Evolutionary conservation across 441 rosid species (phyloP), one percentile per base, ranked within the genome.

Genomic region (Adansonia grandidieri): DNA sequence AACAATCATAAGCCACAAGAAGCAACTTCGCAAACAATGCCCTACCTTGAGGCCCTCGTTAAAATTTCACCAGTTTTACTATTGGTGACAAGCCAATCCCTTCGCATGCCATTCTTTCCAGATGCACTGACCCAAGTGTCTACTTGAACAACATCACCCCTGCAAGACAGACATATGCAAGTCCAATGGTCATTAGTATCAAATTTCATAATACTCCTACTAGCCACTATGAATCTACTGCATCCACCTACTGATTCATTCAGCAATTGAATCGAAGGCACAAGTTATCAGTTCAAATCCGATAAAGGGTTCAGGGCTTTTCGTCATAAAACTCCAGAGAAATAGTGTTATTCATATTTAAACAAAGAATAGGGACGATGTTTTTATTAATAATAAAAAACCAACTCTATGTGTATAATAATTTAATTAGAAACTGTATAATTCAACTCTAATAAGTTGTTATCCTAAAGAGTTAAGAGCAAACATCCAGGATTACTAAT

Each of bases 31-130:
- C 0, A 51, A 57, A 61, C 15, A 58, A 60, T 79, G 58, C 42
- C 75, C 74, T 77, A 95, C 99, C 99, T 94, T 74, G 98, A 91
- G 24, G 99, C 99, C 82, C 98, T 83, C 4, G 97, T 93, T 79
- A 97, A 85, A 64, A 79, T 86, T 84, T 97, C 92, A 73, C 99
- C 98, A 13, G 96, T 92, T 81, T 83, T 86, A 70, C 85, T n/a
- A 80, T 97, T 94, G 15, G 90, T 89, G 37, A 97, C 84, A 62
- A 89, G 87, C 98, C 97, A 97, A 88, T 92, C 99, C 72, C 99
- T 97, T 2, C 98, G 96, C 98, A 94, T 93, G 48, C 99, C 98
- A 75, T 94, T 95, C 81, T 93, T 97, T 61, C 99, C 98, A 19
- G 98, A 97, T 54, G 85, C 87, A 90, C 92, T 86, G 64, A 87